Evolutionary conservation across 768 basidiomycete species (phyloP).

Genomic region (Phlegmacium glaucopus): DNA sequence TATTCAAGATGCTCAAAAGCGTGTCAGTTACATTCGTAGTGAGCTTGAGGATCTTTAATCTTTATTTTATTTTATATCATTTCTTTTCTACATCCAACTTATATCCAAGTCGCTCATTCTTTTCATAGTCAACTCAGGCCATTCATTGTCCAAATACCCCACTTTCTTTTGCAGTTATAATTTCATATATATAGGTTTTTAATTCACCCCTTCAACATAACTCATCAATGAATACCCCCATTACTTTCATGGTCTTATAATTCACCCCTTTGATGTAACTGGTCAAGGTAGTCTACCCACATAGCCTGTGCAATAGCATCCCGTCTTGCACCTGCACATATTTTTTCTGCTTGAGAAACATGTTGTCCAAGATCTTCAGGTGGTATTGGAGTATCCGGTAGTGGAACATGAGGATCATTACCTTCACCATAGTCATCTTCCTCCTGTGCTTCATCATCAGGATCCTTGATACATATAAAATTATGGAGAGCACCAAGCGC

Average conservation of each 20-base stretch:
- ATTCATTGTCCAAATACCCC: neutral
- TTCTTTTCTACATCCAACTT: neutral
- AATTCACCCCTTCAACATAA: too few species aligned
- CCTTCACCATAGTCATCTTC: constrained; percentile 2
- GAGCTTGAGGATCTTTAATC: constrained; percentile 2
- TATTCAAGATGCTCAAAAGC: constrained; percentile 10
- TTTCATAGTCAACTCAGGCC: neutral
- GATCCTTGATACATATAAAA: constrained; percentile 22
- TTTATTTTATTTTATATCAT: neutral
- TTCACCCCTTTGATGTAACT: constrained; percentile 2
- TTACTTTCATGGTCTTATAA: too few species aligned
- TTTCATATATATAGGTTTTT: neutral
- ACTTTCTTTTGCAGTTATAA: neutral
- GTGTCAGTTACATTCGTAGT: constrained; percentile 9
- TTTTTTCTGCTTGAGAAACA: constrained; percentile 6
- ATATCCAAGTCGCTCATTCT: neutral
- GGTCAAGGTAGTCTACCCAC: constrained; percentile 9
- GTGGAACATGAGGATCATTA: neutral
- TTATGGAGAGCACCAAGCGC: constrained; percentile 24
- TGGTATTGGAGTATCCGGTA: constrained; percentile 1
- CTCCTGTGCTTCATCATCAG: constrained; percentile 9
- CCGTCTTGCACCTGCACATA: constrained; percentile 2
- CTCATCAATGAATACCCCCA: too few species aligned
- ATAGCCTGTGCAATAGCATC: constrained; percentile 16
- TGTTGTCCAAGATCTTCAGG: constrained; percentile 7